These are phyloP conservation scores for Colletotrichum eleusines DNA, from an alignment of 2,329 filamentous ascomycete genomes.

Conservation along the genomic window DNA sequence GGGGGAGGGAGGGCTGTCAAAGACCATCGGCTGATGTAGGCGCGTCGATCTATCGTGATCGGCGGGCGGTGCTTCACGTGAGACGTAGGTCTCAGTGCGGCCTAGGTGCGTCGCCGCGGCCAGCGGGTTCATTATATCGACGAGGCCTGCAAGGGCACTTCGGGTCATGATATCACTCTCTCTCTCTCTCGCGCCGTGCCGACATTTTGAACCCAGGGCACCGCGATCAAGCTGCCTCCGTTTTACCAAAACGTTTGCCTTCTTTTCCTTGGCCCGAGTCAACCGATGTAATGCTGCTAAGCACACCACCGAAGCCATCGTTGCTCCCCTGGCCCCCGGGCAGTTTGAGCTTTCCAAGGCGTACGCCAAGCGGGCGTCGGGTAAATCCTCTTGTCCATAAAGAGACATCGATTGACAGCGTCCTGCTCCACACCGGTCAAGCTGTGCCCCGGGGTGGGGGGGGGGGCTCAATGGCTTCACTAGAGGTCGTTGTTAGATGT, in stretches of 20 bases:
- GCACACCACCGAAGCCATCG: not conserved
- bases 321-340: not conserved
- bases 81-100: constrained; percentile 10
- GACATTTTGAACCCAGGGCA: constrained; percentile 1
- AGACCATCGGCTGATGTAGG: not conserved
- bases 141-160: not conserved
- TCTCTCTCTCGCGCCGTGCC: not conserved
- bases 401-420: constrained; percentile 29
- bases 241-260: not conserved
- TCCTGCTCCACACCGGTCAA: constrained; percentile 41
- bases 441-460: too few species aligned
- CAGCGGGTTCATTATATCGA: constrained; percentile 4
- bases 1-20: not conserved
- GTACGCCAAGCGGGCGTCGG: constrained; percentile 21
- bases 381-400: constrained; percentile 37
- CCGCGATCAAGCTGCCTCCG: not conserved
- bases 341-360: constrained; percentile 32
- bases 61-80: constrained; percentile 24
- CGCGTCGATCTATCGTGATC: constrained; percentile 22
- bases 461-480: constrained; percentile 14
- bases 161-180: too few species aligned
- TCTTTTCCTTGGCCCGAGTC: constrained; percentile 14
- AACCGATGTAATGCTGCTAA: constrained; percentile 2
- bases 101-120: constrained; percentile 1
- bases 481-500: constrained; percentile 11